Base-by-base conservation (phyloP, 306 rosid genomes). In the Cucurbita pepo region DNA sequence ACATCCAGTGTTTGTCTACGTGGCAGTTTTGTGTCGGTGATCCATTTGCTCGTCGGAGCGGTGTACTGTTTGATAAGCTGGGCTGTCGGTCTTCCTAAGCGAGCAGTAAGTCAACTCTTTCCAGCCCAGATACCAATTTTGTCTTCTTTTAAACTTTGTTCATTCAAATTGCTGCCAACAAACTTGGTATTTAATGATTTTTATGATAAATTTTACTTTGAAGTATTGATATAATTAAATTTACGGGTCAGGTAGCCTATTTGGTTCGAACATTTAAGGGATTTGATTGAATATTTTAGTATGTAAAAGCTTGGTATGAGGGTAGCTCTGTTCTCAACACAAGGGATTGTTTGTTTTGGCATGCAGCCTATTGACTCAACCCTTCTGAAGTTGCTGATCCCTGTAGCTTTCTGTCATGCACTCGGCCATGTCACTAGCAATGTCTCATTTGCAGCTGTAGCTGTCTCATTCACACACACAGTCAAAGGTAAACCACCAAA, bases 361-460 rank as follows among this genome's bases (percentile, higher is more conserved):
- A 1, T 82, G 78, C 30, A 85, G 89, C 89, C 86, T 11, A 82
- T 85, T 0, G 89, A 85, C 78, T 40, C 77, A 21, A 80, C 74
- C 63, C 80, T 69, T 50, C 40, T 85, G 80, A 82, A 78, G 83
- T 66, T 85, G 78, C 81, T 85, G 15, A 69, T 80, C 65, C 89
- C 89, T 8, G 89, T 85, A 22, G 89, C 89, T 1, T 76, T 71
- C 76, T 85, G 89, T 59, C 89, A 85, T 51, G 89, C 89, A 21
- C 78, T 82, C 43, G 89, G 89, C 47, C 89, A 85, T 19, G 89
- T 85, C 56, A 85, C 85, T 45, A 80, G 85, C 76, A 85, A 85
- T 56, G 86, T 85, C 77, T 85, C 89, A 9, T 85, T 85, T 55
- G 89, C 89, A 11, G 86, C 89, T 13, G 89, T 85, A 44, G 89